Evolutionary conservation across 495 filamentous ascomycete species (phyloP).

Genomic region (Trichoderma reesei): DNA sequence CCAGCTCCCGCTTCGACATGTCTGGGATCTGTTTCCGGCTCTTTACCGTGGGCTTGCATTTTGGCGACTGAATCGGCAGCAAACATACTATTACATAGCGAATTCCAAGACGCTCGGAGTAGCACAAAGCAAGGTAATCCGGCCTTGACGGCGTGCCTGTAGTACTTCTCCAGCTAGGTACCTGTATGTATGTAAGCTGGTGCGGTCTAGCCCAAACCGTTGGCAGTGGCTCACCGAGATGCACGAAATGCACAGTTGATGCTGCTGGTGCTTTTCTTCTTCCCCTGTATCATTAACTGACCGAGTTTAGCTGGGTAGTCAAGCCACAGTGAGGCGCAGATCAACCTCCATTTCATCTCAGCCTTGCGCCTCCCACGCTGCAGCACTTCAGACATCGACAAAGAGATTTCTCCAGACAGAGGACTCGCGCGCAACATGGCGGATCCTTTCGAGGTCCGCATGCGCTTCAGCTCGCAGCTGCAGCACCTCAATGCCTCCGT

Average conservation of each 20-base stretch:
- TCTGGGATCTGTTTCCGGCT: too few species aligned
- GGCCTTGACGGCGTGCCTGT: too few species aligned
- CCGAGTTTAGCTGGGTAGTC: neutral
- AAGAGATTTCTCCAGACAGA: neutral
- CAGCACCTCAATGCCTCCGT: slow-evolving; percentile 82
- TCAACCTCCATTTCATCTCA: neutral
- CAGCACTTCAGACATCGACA: slow-evolving; percentile 1
- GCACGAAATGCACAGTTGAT: too few species aligned
- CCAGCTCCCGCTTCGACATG: too few species aligned
- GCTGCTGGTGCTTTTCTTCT: too few species aligned
- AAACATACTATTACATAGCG: neutral
- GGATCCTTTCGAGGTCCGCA: slow-evolving; percentile 96
- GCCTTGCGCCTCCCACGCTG: neutral
- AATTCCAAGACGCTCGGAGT: neutral
- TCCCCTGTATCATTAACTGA: too few species aligned
- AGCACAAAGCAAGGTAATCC: too few species aligned
- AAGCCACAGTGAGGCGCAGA: neutral
- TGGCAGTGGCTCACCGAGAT: too few species aligned
- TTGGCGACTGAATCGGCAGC: neutral
- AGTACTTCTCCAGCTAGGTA: too few species aligned
- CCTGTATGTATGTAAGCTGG: too few species aligned
- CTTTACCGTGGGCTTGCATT: neutral
- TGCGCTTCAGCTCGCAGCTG: slow-evolving; percentile 86
- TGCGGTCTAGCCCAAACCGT: neutral
- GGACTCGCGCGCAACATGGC: slow-evolving; percentile 37